Conservation (phyloP, 2,329 filamentous ascomycete species). For the Trichoderma simmonsii region DNA sequence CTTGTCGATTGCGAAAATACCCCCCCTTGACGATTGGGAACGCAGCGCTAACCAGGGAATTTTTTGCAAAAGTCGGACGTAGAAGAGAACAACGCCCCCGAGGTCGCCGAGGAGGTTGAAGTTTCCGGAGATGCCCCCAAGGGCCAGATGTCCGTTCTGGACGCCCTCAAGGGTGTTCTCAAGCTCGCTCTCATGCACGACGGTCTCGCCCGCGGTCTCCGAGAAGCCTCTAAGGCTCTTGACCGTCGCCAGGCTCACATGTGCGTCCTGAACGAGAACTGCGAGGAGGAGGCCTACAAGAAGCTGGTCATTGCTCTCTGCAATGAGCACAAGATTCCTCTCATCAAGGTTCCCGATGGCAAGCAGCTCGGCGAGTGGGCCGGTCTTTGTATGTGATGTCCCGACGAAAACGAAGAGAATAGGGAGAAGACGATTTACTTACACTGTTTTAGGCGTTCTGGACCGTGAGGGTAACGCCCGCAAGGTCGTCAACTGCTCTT, state of each 20-base stretch:
- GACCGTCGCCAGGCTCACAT: constrained; percentile 99
- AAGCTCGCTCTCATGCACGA: constrained; percentile 99
- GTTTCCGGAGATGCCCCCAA: constrained; percentile 88
- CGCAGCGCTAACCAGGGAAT: constrained; percentile 25
- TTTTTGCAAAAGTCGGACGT: constrained; percentile 83
- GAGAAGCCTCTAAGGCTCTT: constrained; percentile 97
- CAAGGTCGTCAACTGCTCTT: constrained; percentile 99
- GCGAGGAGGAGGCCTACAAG: constrained; percentile 99
- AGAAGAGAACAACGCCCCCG: constrained; percentile 96
- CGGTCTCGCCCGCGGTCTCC: constrained; percentile 95
- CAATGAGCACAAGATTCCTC: constrained; percentile 99
- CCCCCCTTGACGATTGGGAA: constrained; percentile 8
- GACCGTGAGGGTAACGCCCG: constrained; percentile 99
- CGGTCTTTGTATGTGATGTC: constrained; percentile 81
- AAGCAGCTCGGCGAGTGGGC: constrained; percentile 99
- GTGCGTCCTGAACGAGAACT: constrained; percentile 99
- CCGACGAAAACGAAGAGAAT: neutral
- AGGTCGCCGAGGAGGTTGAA: constrained; percentile 86
- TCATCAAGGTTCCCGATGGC: constrained; percentile 99
- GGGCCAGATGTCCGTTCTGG: constrained; percentile 95
- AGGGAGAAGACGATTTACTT: constrained; percentile 27
- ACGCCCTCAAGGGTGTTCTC: constrained; percentile 97
- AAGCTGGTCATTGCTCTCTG: constrained; percentile 98
- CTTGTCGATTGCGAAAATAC: constrained; percentile 5
- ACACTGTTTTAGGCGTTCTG: constrained; percentile 69